Base-by-base conservation (phyloP, 31 red algal genomes). In the Endocladia muricata region DNA sequence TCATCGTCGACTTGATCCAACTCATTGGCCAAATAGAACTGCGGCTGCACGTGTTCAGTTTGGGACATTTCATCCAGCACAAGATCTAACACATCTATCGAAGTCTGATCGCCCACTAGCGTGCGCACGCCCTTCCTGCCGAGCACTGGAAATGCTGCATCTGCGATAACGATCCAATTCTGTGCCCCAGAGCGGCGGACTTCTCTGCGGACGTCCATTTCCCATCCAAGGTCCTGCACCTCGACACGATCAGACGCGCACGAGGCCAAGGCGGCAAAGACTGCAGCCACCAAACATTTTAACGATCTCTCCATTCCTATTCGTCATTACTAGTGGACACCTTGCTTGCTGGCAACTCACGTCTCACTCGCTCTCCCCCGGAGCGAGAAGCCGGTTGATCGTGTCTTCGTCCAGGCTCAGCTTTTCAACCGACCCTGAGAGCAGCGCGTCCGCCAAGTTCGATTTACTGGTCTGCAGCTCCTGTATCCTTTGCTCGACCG, bases 91-190 rank as follows among this genome's bases (percentile, higher is more conserved):
- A 25, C 67, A 15, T 71, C 39, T 8, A 37, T 40, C 9, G 67
- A n/a, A 15, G 15, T 49, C 13, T n/a, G 34, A 49, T 8, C 13
- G 15, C 15, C n/a, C 7, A 25, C n/a, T 13, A 71, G 41, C 7
- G 39, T 49, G 30, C 13, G 41, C 9, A 71, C 67, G 15, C 67
- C 67, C 11, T 25, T 71, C 51, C 67, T 40, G 36, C 34, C 41
- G 25, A 51, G 67, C 9, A 25, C 39, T 8, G 67, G 67, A 48
- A 71, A 71, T 8, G 36, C 15, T n/a, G 67, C 13, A 8, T 71
- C 67, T 40, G 67, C 67, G 25, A 71, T 48, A 25, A 71, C 26
- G 25, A 71, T 31, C 67, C 67, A 71, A 25, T 71, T 71, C 7
- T 6, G 17, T 71, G 67, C 9, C 11, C 67, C 67, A 7, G 51